Evolutionary conservation across 306 rosid genomes (phyloP), one percentile per base, ranked within the genome.

Genomic region (Mimosa bimucronata): DNA sequence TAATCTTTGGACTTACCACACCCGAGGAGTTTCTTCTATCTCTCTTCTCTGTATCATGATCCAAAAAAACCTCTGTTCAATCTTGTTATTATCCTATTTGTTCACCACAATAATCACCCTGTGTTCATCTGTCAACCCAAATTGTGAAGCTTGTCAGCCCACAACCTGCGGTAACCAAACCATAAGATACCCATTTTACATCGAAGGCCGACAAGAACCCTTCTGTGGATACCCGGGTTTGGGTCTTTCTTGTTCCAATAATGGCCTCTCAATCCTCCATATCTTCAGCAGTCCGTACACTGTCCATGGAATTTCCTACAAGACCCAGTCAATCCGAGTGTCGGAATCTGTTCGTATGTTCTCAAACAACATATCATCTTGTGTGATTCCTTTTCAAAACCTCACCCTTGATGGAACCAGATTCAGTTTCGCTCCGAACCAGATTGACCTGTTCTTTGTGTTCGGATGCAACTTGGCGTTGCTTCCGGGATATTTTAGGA

Each of bases 221-320:
- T 86, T 42, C 21, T 86, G 94, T n/a, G 97, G 97, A 1, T 86
- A 40, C 75, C 91, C 90, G 0, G 89, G 93, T 73, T 90, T 92
- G n/a, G 40, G 13, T 0, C 16, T 92, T 68, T 40, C 81, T 21
- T 92, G 97, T 77, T 14, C 26, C 29, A 31, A 3, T 1, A 25
- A 70, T 26, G 86, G 71, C 55, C 38, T 55, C 62, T 86, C 92
- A 21, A n/a, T 79, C 52, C 83, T 92, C 60, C 82, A 74, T 7
- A 46, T 92, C 37, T 53, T 72, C 3, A 72, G 46, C 2, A 50
- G 45, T 40, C 8, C 23, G 0, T 81, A 86, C 82, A 29, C 9
- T 31, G 30, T 92, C 42, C 77, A 55, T 45, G 14, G 75, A 3
- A 92, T 90, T 70, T 80, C 26, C 44, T 92, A 92, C 83, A 29